Conservation (phyloP, 345 rosid species). For the Populus simonii region DNA sequence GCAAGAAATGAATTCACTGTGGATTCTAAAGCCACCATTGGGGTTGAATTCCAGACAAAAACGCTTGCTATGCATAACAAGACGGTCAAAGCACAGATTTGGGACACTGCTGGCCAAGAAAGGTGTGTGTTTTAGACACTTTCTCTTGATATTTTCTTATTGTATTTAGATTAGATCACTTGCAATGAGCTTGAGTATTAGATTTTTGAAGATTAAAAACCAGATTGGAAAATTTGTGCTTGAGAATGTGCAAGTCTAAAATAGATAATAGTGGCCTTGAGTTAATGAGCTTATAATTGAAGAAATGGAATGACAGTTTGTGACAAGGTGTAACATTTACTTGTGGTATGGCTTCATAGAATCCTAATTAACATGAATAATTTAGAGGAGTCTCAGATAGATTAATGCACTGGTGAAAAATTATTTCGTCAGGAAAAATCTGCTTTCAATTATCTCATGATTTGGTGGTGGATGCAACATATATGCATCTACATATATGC, state of each 20-base stretch:
- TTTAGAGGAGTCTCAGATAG: no score
- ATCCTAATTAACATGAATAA: no score
- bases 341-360: no score
- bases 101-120: slow-evolving; percentile 93
- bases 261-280: neutral
- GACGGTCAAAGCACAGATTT: slow-evolving; percentile 83
- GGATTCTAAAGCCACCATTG: slow-evolving; percentile 82
- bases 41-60: slow-evolving; percentile 88
- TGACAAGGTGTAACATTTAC: no score
- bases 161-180: neutral
- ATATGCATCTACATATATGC: no score
- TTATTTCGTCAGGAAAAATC: no score
- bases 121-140: slow-evolving; percentile 34
- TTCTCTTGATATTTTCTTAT: neutral
- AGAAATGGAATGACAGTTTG: no score
- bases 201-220: no score
- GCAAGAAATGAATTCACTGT: slow-evolving; percentile 76
- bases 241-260: no score
- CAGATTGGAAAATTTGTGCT: neutral
- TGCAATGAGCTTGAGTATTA: neutral
- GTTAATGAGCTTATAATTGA: neutral
- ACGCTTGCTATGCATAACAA: slow-evolving; percentile 70
- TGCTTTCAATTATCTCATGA: no score
- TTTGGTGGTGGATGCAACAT: no score
- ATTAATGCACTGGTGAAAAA: no score